phyloP scores from a whole-genome alignment of 306 rosid species.

The Quercus cerris region DNA sequence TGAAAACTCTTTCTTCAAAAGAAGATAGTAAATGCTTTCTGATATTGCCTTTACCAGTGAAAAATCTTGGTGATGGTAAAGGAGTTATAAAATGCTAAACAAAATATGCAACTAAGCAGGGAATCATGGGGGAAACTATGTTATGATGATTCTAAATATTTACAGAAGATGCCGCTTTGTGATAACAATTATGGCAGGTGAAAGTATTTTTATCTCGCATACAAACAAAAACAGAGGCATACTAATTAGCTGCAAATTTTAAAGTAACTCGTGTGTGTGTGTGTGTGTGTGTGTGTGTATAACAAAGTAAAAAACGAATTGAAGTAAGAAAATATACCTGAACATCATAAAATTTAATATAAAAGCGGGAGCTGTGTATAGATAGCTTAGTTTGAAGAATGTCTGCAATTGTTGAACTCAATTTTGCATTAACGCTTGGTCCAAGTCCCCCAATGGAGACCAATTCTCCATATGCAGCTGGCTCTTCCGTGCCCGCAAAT shows the following conservation, averaged over 20 bases:
- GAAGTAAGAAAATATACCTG: slow-evolving; percentile 41
- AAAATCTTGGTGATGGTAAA: not conserved
- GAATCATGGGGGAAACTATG: too few relatives aligned
- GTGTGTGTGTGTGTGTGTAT: too few relatives aligned
- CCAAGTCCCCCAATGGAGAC: slow-evolving; percentile 89
- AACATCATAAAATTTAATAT: slow-evolving; percentile 77
- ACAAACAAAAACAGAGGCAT: not conserved
- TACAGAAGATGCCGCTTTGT: too few relatives aligned
- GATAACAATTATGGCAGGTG: not conserved
- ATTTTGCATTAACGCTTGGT: slow-evolving; percentile 70
- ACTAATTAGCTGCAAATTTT: not conserved
- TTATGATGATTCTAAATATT: too few relatives aligned
- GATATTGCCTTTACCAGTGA: not conserved
- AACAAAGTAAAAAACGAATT: not conserved
- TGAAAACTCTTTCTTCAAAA: too few relatives aligned
- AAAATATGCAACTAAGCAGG: not conserved
- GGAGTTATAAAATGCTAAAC: not conserved
- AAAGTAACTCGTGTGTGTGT: not conserved
- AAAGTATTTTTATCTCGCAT: not conserved
- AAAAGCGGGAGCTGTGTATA: slow-evolving; percentile 84
- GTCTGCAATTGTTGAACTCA: slow-evolving; percentile 88
- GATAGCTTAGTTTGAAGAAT: slow-evolving; percentile 82
- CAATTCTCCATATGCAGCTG: slow-evolving; percentile 91
- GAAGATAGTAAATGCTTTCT: too few relatives aligned
- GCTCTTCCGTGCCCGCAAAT: slow-evolving; percentile 85